A percentile compares a stretch with the other conserved stretches of the same genome.
Evolutionary conservation across 169 alveolate species (phyloP).

Genomic region (Plasmodium reichenowi): DNA sequence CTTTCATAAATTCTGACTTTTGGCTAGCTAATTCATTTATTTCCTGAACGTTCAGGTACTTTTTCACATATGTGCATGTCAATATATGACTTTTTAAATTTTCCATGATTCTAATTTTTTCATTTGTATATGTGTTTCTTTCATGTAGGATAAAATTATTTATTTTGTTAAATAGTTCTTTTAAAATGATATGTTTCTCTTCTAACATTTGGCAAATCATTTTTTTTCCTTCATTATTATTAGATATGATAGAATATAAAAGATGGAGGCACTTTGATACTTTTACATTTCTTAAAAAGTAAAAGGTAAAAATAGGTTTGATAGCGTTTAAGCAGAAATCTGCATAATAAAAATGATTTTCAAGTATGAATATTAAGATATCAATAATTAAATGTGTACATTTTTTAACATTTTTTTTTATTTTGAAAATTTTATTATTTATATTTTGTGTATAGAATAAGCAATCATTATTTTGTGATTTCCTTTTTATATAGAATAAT

Average conservation of each 20-base stretch:
- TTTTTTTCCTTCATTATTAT: constrained; percentile 10
- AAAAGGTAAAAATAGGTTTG: constrained; percentile 28
- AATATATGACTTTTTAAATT: background rate
- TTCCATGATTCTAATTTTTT: background rate
- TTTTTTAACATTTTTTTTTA: constrained; percentile 10
- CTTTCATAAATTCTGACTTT: background rate
- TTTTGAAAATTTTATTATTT: background rate
- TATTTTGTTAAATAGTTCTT: constrained; percentile 1
- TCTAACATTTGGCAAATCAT: background rate
- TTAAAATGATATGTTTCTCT: background rate
- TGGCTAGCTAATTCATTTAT: background rate
- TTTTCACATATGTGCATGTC: too few species aligned
- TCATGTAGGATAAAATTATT: constrained; percentile 18
- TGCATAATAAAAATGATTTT: constrained; percentile 5
- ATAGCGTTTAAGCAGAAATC: constrained; percentile 38
- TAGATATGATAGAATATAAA: constrained; percentile 1
- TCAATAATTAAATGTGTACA: constrained; percentile 11
- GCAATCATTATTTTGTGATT: background rate
- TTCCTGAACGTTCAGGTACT: too few species aligned
- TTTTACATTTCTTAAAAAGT: constrained; percentile 8
- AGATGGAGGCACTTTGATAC: background rate
- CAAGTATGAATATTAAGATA: constrained; percentile 17
- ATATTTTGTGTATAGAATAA: too few species aligned
- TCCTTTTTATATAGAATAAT: constrained; percentile 6
- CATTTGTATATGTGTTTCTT: constrained; percentile 10